Conservation (phyloP, 192 early-diverging fungal genomes). For the Coemansia sp. region DNA sequence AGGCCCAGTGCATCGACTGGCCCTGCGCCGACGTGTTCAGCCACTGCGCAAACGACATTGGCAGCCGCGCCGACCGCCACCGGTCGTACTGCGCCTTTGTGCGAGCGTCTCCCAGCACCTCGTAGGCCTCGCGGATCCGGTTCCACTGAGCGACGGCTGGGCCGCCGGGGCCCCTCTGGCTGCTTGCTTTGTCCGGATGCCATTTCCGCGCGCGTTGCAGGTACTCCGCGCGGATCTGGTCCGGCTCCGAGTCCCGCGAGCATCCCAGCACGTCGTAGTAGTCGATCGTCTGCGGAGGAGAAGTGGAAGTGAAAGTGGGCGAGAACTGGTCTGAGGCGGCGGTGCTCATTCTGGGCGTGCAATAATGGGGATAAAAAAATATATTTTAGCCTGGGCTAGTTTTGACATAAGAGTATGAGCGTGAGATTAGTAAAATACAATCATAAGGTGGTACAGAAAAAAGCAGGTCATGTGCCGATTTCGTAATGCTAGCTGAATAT, state of each 20-base stretch:
- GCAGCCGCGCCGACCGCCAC: conserved; percentile 26
- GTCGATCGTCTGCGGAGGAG: neutral
- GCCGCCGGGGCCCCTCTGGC: neutral
- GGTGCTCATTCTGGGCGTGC: neutral
- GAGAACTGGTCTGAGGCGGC: neutral
- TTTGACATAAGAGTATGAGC: too few species aligned
- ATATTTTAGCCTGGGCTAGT: too few species aligned
- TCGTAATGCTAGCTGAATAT: too few species aligned
- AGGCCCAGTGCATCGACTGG: conserved; percentile 37
- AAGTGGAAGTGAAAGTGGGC: too few species aligned
- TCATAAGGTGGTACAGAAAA: too few species aligned
- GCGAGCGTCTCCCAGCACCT: conserved; percentile 21
- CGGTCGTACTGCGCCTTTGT: conserved; percentile 43
- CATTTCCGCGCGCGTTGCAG: conserved; percentile 12
- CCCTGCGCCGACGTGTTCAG: conserved; percentile 5
- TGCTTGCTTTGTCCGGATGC: conserved; percentile 30
- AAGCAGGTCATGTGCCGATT: too few species aligned
- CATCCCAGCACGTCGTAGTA: conserved; percentile 43
- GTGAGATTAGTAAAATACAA: too few species aligned
- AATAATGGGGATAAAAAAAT: too few species aligned
- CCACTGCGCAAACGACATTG: conserved; percentile 33
- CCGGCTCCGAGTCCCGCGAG: conserved; percentile 14
- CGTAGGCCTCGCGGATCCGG: conserved; percentile 26
- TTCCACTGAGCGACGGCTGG: conserved; percentile 16
- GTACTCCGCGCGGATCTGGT: conserved; percentile 36